These are phyloP conservation scores for Actinomortierella ambigua DNA, from an alignment of 371 early-diverging fungal genomes.

Conservation along the genomic window DNA sequence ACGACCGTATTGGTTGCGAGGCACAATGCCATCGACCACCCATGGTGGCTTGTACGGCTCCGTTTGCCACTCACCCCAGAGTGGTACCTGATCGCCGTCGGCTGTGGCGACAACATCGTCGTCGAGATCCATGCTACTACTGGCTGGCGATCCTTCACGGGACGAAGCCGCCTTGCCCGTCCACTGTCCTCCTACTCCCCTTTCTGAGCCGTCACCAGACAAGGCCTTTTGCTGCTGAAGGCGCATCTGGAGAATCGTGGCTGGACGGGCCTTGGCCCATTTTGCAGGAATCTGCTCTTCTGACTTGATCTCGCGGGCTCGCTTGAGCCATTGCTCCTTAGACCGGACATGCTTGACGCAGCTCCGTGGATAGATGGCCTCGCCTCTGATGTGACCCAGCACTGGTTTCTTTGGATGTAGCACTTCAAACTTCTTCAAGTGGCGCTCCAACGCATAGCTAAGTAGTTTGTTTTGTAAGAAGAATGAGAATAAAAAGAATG, in stretches of 20 bases:
- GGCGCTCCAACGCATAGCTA: constrained; percentile 81
- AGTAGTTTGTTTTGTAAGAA: not conserved
- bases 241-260: constrained; percentile 62
- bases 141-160: not conserved
- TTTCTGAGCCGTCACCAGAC: constrained; percentile 41
- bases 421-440: constrained; percentile 76
- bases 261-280: constrained; percentile 65
- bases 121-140: constrained; percentile 22
- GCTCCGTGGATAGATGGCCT: constrained; percentile 79
- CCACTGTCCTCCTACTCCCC: not conserved
- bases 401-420: constrained; percentile 68
- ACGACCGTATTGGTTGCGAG: constrained; percentile 79
- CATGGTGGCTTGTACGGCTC: constrained; percentile 64
- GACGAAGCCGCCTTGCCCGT: not conserved
- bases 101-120: constrained; percentile 15
- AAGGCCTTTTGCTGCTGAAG: constrained; percentile 52
- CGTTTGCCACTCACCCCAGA: constrained; percentile 93
- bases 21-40: constrained; percentile 77
- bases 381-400: constrained; percentile 77
- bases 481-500: not conserved
- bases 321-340: constrained; percentile 70
- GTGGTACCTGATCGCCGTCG: constrained; percentile 34
- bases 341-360: constrained; percentile 65
- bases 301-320: constrained; percentile 58
- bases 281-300: constrained; percentile 60